phyloP scores from a whole-genome alignment of 495 filamentous ascomycete genomes.

The Penicillium waksmanii region DNA sequence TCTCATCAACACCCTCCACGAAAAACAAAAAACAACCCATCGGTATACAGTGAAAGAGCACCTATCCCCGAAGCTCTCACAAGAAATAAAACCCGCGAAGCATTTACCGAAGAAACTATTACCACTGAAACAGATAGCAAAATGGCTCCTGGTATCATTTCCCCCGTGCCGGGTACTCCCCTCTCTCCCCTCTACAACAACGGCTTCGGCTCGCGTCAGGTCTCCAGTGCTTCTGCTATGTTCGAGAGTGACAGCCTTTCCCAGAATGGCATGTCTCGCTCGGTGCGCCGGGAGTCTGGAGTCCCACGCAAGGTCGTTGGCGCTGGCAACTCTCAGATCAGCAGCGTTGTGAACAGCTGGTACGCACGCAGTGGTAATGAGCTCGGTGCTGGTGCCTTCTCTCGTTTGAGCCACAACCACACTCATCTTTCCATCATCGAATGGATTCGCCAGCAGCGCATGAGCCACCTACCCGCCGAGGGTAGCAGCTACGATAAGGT shows the following conservation, averaged over 20 bases:
- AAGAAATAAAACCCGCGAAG: neutral
- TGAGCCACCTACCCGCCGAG: constrained; percentile 42
- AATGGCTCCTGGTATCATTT: constrained; percentile 31
- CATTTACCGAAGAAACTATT: constrained; percentile 1
- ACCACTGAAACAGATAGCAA: constrained; percentile 2
- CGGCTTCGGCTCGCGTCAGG: constrained; percentile 22
- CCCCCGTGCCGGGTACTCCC: constrained; percentile 28
- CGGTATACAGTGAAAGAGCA: constrained; percentile 9
- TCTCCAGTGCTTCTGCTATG: constrained; percentile 24
- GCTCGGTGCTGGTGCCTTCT: constrained; percentile 20
- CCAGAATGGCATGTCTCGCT: constrained; percentile 22
- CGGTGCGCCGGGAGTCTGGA: constrained; percentile 22
- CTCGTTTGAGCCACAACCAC: constrained; percentile 22
- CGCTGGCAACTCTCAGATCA: constrained; percentile 27
- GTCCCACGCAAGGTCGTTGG: constrained; percentile 27
- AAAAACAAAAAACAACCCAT: constrained; percentile 6
- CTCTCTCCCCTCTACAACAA: constrained; percentile 24
- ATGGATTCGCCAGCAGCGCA: constrained; percentile 35
- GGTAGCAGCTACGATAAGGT: constrained; percentile 46
- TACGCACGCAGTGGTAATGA: constrained; percentile 34
- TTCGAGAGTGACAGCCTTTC: constrained; percentile 33
- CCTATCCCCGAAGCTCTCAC: constrained; percentile 11
- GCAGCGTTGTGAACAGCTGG: constrained; percentile 28
- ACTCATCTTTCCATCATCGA: constrained; percentile 35
- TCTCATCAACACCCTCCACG: constrained; percentile 19